Evolutionary conservation across 129 eudicot genomes (phyloP), one percentile per base, ranked within the genome.

Genomic region (Lactuca sativa): DNA sequence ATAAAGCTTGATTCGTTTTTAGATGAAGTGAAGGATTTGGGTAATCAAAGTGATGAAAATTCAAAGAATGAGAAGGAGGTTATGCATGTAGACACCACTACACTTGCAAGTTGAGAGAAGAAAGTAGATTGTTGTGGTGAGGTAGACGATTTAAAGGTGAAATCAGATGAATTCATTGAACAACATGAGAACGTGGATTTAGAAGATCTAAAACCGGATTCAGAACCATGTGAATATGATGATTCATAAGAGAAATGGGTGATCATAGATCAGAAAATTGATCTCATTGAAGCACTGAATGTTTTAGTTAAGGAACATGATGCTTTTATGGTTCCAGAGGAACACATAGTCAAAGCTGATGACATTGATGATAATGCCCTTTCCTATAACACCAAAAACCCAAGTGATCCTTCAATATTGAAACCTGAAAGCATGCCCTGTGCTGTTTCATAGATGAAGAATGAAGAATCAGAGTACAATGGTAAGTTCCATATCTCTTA

Each of bases 1-100:
- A 48, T 66, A 31, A 60, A 76, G 69, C 77, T 72, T 16, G 67
- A 33, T 59, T 65, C 59, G 2, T 54, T 61, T 72, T 31, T 72
- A 34, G 80, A 73, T 51, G 69, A 49, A 38, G 41, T 13, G n/a
- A 54, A 18, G 54, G 67, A 14, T 59, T 31, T 12, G 32, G 41
- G 47, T 55, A 56, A 62, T 18, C 62, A 33, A 62, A 52, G 54
- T 52, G 56, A 73, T 52, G 55, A 60, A 1, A 34, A 7, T 48
- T 31, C 2, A 6, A 8, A 4, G 49, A 34, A 16, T 47, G 56
- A 54, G 63, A 54, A 68, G 30, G 30, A 25, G 52, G 52, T 9
- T 37, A 18, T 10, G 13, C 63, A 36, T 2, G 30, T 66, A 16
- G 62, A 6, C 6, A 40, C 62, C 1, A 25, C 30, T 16, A 18